Conservation (phyloP, 306 rosid genomes). For the Parietaria judaica region DNA sequence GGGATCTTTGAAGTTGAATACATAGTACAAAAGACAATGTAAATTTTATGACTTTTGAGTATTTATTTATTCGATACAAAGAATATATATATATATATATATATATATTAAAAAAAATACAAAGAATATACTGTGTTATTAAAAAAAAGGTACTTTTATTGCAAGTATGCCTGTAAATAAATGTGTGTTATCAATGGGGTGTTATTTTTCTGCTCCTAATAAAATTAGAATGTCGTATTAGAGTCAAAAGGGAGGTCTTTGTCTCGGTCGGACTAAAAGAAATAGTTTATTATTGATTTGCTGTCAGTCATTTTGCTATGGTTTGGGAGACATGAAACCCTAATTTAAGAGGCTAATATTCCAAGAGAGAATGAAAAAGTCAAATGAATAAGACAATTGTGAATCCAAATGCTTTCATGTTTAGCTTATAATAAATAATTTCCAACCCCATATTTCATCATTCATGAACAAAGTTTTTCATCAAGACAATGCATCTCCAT, state of each 20-base stretch:
- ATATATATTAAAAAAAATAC: no score
- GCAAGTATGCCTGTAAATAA: neutral
- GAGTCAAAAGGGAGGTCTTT: slow-evolving; percentile 7
- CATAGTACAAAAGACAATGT: no score
- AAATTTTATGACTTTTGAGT: no score
- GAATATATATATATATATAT: no score
- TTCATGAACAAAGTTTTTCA: neutral
- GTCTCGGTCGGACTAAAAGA: slow-evolving; percentile 11
- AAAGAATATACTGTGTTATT: neutral
- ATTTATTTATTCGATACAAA: no score
- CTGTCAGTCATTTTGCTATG: slow-evolving; percentile 12
- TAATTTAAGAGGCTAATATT: slow-evolving; percentile 4
- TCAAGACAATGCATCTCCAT: neutral
- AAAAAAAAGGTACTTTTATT: no score
- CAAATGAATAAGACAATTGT: slow-evolving; percentile 6
- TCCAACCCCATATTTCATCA: neutral
- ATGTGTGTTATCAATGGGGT: neutral
- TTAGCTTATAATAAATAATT: neutral
- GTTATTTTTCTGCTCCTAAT: neutral
- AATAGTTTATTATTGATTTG: slow-evolving; percentile 11
- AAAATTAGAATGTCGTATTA: neutral
- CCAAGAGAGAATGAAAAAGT: neutral
- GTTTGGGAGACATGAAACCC: slow-evolving; percentile 10
- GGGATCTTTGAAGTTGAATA: no score
- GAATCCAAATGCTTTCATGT: slow-evolving; percentile 1